Base-by-base conservation (phyloP, 257 asterid genomes). In the Forsythia suspensa region DNA sequence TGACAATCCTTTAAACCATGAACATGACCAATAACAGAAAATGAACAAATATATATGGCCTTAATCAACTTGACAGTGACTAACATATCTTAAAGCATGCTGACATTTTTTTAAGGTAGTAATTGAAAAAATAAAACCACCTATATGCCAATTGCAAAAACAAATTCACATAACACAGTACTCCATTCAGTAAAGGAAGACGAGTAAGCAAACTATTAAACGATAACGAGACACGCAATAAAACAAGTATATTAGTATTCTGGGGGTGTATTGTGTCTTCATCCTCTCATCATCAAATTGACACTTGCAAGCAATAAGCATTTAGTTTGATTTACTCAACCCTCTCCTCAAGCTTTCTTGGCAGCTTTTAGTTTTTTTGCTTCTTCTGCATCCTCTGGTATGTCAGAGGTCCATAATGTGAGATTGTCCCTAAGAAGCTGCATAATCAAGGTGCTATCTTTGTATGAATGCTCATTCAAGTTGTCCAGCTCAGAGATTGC, bases 371-470 rank as follows among this genome's bases (percentile, higher is more conserved):
- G 73, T 68, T 90, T 91, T 78, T 80, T 89, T 59, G 80, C 86
- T 73, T 92, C 97, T 44, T 92, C 96, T 81, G 89, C 96, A 83
- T 92, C 97, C 80, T 93, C 98, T 36, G 95, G 83, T 48, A 92
- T 88, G 83, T 92, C 97, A 80, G 97, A 90, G 81, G 98, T 93
- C 98, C 98, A 93, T 73, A 93, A 85, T 36, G 97, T 91, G 80
- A 93, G 97, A 79, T 91, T 93, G 87, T 93, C 98, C 90, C 96
- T 88, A n/a, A 93, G 92, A 85, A 93, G 95, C 78, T 93, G 98
- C 97, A 93, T 86, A 74, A 93, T 93, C 87, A 93, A 83, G 85
- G 97, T 93, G 86, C 97, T 90, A 82, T 94, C 97, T 85, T 94
- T 92, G 90, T 94, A 92, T 44, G 98, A 92, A 72, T 94, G 97